Evolutionary conservation across 352 stramenopile species (phyloP).

Genomic region (Globisporangium paroecandrum): DNA sequence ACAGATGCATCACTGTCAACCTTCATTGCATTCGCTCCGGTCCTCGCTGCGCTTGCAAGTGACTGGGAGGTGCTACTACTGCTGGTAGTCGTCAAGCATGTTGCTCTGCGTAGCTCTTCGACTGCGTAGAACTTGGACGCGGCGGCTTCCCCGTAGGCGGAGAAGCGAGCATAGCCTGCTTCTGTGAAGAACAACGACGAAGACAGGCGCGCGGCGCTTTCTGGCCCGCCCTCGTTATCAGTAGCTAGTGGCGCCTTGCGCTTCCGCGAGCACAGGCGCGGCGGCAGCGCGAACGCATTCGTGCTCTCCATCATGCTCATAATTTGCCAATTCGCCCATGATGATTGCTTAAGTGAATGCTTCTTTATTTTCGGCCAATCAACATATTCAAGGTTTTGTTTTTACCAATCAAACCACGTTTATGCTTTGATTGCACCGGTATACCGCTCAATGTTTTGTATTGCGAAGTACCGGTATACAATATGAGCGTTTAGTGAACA

Average conservation of each 20-base stretch:
- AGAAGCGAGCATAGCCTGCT: slow-evolving; percentile 37
- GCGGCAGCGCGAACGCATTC: slow-evolving; percentile 51
- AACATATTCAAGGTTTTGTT: not conserved
- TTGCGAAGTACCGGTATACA: too few species aligned
- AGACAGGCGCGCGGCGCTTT: not conserved
- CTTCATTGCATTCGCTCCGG: not conserved
- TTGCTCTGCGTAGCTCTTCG: slow-evolving; percentile 25
- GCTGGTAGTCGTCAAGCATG: slow-evolving; percentile 17
- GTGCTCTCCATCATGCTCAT: slow-evolving; percentile 14
- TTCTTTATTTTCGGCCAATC: slow-evolving; percentile 18
- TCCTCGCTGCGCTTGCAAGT: not conserved
- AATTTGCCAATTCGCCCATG: not conserved
- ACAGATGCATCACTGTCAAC: not conserved
- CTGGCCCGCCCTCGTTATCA: not conserved
- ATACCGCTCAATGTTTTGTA: too few species aligned
- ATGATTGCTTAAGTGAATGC: not conserved
- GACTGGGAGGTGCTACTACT: slow-evolving; percentile 1
- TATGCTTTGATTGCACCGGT: too few species aligned
- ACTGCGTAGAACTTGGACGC: slow-evolving; percentile 26
- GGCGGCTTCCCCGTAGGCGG: slow-evolving; percentile 21
- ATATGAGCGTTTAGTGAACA: too few species aligned
- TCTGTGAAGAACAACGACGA: slow-evolving; percentile 32
- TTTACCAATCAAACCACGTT: too few species aligned
- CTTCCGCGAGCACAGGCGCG: slow-evolving; percentile 42
- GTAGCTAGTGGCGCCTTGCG: slow-evolving; percentile 20